Conservation (phyloP, 495 filamentous ascomycete species). For the Clohesyomyces aquaticus region DNA sequence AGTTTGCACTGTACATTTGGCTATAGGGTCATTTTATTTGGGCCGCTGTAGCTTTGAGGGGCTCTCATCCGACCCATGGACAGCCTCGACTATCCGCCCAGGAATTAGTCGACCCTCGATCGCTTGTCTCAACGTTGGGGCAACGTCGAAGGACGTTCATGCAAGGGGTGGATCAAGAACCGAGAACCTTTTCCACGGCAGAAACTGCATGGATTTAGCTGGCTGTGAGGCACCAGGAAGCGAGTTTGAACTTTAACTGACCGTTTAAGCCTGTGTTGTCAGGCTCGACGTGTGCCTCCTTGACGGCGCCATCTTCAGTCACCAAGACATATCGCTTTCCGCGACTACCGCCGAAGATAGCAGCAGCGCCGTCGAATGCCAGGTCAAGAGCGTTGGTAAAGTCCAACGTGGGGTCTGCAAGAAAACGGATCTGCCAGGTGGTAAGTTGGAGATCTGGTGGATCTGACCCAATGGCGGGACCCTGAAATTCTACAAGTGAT, state of each 20-base stretch:
- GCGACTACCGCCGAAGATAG: slow-evolving; percentile 83
- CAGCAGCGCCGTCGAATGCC: slow-evolving; percentile 71
- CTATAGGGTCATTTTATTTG: too few relatives aligned
- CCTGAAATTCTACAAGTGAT: slow-evolving; percentile 38
- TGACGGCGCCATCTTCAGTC: slow-evolving; percentile 49
- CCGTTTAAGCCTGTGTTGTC: slow-evolving; percentile 90
- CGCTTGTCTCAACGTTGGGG: too few relatives aligned
- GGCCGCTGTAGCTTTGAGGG: too few relatives aligned
- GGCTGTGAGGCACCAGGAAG: neutral
- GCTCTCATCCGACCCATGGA: too few relatives aligned
- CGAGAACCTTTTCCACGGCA: slow-evolving; percentile 10
- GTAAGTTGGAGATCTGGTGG: neutral
- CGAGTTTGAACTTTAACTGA: slow-evolving; percentile 47
- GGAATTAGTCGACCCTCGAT: too few relatives aligned
- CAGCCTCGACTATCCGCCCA: too few relatives aligned
- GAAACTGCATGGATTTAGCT: neutral
- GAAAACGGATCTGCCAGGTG: slow-evolving; percentile 90
- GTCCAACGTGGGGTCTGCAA: slow-evolving; percentile 80
- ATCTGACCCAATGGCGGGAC: neutral
- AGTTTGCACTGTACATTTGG: too few relatives aligned
- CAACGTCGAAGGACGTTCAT: too few relatives aligned
- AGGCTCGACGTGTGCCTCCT: slow-evolving; percentile 67
- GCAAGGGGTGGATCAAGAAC: neutral
- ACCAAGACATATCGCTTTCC: slow-evolving; percentile 86
- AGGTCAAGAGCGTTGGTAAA: slow-evolving; percentile 88